Percentiles rank a stretch among this genome's conserved stretches.
Evolutionary conservation across 2,329 filamentous ascomycete genomes (phyloP).

Genomic region (Hypoxylon sp.): DNA sequence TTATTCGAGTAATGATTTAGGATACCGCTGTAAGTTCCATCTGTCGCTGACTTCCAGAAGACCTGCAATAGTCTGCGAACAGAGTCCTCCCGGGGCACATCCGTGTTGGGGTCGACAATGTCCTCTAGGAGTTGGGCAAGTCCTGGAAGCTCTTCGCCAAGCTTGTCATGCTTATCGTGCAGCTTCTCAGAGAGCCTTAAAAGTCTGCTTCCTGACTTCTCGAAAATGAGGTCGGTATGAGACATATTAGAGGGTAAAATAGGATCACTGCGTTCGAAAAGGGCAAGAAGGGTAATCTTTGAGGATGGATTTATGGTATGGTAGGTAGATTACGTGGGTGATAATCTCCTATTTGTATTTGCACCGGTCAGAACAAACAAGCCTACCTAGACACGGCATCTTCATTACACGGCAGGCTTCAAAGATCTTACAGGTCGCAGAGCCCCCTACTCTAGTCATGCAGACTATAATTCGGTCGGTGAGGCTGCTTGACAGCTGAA

Average conservation of each 20-base stretch:
- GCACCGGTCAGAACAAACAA: background rate
- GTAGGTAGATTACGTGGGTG: background rate
- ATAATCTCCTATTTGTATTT: conserved; percentile 9
- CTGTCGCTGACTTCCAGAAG: conserved; percentile 29
- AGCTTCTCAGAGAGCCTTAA: conserved; percentile 18
- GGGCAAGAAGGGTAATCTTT: background rate
- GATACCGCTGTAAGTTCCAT: conserved; percentile 22
- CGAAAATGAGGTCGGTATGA: conserved; percentile 13
- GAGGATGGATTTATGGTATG: background rate
- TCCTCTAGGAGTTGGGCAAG: conserved; percentile 29
- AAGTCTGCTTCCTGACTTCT: conserved; percentile 25
- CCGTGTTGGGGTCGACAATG: conserved; percentile 18
- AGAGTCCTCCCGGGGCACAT: conserved; percentile 30
- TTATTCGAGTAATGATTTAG: conserved; percentile 18
- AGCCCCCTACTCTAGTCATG: background rate
- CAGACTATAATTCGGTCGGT: background rate
- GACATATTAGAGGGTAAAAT: conserved; percentile 11
- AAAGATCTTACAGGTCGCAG: background rate
- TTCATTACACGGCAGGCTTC: background rate
- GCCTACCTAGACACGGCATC: background rate
- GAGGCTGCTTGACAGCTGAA: background rate
- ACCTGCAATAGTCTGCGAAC: conserved; percentile 28
- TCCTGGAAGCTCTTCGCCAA: conserved; percentile 22
- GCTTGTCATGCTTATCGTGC: conserved; percentile 23
- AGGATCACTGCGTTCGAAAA: background rate